These are phyloP conservation scores for Talaromyces sp. DNA, from an alignment of 2,329 filamentous ascomycete species.

Conservation along the genomic window DNA sequence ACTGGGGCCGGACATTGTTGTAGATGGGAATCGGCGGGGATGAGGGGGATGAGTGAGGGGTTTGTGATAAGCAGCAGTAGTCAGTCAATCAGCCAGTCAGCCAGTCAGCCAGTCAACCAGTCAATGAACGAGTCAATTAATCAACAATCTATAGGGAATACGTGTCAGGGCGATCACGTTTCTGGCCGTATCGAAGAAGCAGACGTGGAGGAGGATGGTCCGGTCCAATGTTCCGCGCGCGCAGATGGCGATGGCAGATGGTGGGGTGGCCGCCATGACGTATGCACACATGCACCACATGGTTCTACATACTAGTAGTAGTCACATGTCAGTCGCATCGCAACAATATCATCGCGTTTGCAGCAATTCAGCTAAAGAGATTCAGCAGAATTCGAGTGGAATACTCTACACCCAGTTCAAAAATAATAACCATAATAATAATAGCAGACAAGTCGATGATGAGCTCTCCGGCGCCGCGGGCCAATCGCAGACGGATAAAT, in stretches of 20 bases:
- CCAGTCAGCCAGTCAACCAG: not conserved
- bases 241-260: not conserved
- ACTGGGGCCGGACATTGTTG: constrained; percentile 45
- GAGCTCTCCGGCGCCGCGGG: not conserved
- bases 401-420: no score
- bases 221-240: not conserved
- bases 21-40: not conserved
- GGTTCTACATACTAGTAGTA: not conserved
- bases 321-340: no score
- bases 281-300: not conserved
- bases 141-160: not conserved
- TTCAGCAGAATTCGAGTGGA: no score
- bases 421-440: not conserved
- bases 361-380: no score
- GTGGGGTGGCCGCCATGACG: not conserved
- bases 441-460: not conserved
- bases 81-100: not conserved
- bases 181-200: not conserved
- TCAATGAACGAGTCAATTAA: not conserved
- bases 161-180: not conserved
- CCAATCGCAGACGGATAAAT: not conserved
- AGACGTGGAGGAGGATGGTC: not conserved
- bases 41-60: not conserved
- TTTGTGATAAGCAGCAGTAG: not conserved
- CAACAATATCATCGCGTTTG: no score